phyloP scores from a whole-genome alignment of 768 basidiomycete species.

The Kwoniella sp. region DNA sequence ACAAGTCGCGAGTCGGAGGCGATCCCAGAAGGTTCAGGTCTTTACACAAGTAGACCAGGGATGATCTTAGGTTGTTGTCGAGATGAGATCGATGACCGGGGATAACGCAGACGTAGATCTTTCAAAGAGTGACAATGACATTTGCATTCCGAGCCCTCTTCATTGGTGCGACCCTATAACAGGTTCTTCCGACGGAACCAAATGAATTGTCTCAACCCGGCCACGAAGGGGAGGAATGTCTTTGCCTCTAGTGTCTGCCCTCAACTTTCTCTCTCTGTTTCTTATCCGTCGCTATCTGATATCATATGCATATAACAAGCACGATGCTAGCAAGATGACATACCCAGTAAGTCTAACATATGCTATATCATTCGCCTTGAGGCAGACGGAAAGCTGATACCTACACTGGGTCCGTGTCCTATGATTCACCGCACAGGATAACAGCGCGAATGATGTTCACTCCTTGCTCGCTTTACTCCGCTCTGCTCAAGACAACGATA shows the following conservation, averaged over 20 bases:
- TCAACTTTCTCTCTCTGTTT: too few relatives aligned
- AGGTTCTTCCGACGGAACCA: neutral
- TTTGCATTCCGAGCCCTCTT: neutral
- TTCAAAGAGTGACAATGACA: neutral
- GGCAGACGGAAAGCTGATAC: too few relatives aligned
- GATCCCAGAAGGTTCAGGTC: too few relatives aligned
- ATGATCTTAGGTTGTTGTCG: neutral
- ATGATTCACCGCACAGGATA: too few relatives aligned
- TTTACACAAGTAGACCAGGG: too few relatives aligned
- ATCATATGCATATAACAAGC: neutral
- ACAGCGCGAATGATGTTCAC: constrained; percentile 29
- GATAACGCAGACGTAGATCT: neutral
- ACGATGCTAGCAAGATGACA: constrained; percentile 8
- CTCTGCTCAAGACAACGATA: constrained; percentile 25
- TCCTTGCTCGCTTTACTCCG: constrained; percentile 31
- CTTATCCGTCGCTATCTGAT: too few relatives aligned
- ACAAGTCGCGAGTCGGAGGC: too few relatives aligned
- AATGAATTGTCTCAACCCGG: neutral
- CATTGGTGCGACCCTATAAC: neutral
- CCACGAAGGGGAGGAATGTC: too few relatives aligned
- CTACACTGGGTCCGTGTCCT: too few relatives aligned
- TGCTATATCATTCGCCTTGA: too few relatives aligned
- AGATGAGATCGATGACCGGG: neutral
- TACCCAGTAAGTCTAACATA: constrained; percentile 12
- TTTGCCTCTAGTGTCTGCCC: too few relatives aligned